These are phyloP conservation scores for Primulina eburnea DNA, from an alignment of 257 asterid genomes.

Conservation along the genomic window DNA sequence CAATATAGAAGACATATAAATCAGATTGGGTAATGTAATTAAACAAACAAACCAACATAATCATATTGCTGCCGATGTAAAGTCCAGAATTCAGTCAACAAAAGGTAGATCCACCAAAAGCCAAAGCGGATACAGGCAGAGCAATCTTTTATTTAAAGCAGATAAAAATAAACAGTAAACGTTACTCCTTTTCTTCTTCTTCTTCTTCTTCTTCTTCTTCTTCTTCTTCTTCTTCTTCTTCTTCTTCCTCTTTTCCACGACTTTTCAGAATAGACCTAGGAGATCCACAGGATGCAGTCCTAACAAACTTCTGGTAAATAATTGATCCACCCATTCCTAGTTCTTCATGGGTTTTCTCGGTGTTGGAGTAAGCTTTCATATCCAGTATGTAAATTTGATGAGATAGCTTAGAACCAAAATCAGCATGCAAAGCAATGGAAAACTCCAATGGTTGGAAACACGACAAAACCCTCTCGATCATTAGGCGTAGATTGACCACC, in stretches of 20 bases:
- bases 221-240: too few species aligned
- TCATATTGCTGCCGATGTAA: neutral
- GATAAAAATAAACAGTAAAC: neutral
- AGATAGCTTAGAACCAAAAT: neutral
- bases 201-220: neutral
- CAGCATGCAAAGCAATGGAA: slow-evolving; percentile 33
- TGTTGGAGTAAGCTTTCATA: neutral
- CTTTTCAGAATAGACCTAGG: neutral
- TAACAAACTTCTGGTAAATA: neutral
- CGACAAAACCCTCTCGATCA: slow-evolving; percentile 30
- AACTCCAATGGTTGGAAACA: slow-evolving; percentile 35
- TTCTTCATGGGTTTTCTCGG: neutral
- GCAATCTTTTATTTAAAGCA: neutral
- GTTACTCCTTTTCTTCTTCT: neutral
- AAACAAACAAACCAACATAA: neutral
- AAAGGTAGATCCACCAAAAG: neutral
- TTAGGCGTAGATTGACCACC: neutral
- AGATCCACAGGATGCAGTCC: neutral
- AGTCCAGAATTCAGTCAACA: neutral
- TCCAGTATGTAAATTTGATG: neutral
- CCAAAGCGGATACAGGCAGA: neutral
- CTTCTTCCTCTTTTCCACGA: neutral
- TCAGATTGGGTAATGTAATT: neutral
- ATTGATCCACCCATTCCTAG: neutral
- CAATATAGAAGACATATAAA: neutral